These are phyloP conservation scores for Neotropicomus parvogracilis DNA, from an alignment of 1,284 basidiomycete species.

Conservation along the genomic window DNA sequence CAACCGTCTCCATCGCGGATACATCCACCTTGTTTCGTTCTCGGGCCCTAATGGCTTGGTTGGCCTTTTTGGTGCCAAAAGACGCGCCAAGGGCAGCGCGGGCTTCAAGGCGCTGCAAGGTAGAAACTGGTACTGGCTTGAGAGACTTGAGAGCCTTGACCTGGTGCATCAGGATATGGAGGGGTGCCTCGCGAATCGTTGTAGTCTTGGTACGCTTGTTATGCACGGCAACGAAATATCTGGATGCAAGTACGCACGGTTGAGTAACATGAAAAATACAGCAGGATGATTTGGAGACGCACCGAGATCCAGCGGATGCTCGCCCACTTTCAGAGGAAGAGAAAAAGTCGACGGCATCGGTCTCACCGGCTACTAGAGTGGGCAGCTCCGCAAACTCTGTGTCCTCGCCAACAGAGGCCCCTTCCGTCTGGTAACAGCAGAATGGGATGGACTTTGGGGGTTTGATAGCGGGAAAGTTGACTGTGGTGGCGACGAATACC, in stretches of 20 bases:
- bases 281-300: slow-evolving; percentile 29
- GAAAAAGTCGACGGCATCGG: slow-evolving; percentile 61
- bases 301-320: slow-evolving; percentile 61
- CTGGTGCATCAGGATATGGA: slow-evolving; percentile 72
- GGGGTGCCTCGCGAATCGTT: slow-evolving; percentile 63
- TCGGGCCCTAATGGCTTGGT: slow-evolving; percentile 75
- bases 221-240: slow-evolving; percentile 66
- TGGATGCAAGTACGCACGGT: slow-evolving; percentile 22
- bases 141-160: slow-evolving; percentile 82
- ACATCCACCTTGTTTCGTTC: slow-evolving; percentile 88
- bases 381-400: slow-evolving; percentile 46
- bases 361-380: slow-evolving; percentile 66
- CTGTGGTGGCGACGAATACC: slow-evolving; percentile 38
- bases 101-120: slow-evolving; percentile 56
- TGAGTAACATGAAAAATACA: slow-evolving; percentile 4
- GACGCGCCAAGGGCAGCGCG: slow-evolving; percentile 81
- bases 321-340: slow-evolving; percentile 44
- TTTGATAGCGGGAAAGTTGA: slow-evolving; percentile 69
- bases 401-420: slow-evolving; percentile 32
- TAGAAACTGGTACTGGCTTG: slow-evolving; percentile 47
- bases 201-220: slow-evolving; percentile 71
- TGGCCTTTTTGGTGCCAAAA: slow-evolving; percentile 92
- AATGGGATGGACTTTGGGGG: slow-evolving; percentile 64
- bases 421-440: slow-evolving; percentile 51
- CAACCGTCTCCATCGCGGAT: slow-evolving; percentile 77